phyloP scores from a whole-genome alignment of 768 basidiomycete genomes.

The Hypsizygus marmoreus region DNA sequence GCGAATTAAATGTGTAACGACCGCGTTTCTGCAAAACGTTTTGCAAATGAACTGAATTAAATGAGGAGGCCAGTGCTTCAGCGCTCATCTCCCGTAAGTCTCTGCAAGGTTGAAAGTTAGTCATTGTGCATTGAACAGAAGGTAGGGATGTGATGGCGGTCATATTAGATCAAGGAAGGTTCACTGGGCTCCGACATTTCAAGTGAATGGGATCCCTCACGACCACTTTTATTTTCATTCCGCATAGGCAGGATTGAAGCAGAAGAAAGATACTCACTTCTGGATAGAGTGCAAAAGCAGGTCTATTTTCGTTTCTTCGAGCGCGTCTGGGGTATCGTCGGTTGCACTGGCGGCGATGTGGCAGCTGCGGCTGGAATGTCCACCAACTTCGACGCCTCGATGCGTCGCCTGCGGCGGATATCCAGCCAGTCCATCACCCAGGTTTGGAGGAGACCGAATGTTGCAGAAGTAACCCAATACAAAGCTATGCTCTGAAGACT shows the following conservation, averaged over 20 bases:
- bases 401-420: conserved; percentile 34
- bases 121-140: background rate
- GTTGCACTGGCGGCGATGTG: conserved; percentile 2
- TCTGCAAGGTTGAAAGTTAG: no score
- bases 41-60: background rate
- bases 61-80: no score
- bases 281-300: background rate
- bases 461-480: conserved; percentile 79
- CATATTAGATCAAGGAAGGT: conserved; percentile 93
- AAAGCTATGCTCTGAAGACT: conserved; percentile 58
- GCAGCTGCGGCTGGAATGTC: conserved; percentile 5
- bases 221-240: conserved; percentile 79
- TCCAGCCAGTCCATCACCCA: conserved; percentile 74
- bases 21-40: no score
- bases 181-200: conserved; percentile 56
- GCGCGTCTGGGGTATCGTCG: background rate
- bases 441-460: conserved; percentile 72
- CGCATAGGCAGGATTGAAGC: conserved; percentile 16
- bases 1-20: no score
- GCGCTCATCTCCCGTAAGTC: no score
- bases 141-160: conserved; percentile 32
- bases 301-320: conserved; percentile 13
- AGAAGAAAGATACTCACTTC: conserved; percentile 24
- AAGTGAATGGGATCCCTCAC: conserved; percentile 59
- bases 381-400: conserved; percentile 1